Conservation (phyloP, 306 rosid species). For the Prosopis cineraria region DNA sequence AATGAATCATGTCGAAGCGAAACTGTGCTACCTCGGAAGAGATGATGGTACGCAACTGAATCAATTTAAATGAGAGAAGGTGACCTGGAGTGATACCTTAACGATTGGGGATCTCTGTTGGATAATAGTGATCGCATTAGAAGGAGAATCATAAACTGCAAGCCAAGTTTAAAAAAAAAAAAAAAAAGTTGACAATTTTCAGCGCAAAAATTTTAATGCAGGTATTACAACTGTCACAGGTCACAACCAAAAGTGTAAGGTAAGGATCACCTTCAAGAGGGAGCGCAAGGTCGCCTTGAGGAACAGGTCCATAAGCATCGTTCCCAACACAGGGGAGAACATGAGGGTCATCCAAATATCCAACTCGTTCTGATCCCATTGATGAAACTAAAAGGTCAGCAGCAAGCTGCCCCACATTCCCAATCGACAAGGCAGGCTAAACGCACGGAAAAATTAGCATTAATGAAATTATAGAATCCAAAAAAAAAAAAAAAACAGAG, state of each 20-base stretch:
- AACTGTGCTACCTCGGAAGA: constrained; percentile 7
- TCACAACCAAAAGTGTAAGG: constrained; percentile 7
- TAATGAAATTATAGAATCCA: not conserved
- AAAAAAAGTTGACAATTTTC: not conserved
- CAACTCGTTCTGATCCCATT: constrained; percentile 68
- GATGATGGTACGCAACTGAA: not conserved
- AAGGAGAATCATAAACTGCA: constrained; percentile 79
- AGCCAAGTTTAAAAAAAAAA: constrained; percentile 14
- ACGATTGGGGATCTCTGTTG: constrained; percentile 94
- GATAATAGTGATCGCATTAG: constrained; percentile 60
- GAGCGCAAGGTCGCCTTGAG: constrained; percentile 82
- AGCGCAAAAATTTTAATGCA: not conserved
- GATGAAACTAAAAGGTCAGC: constrained; percentile 79
- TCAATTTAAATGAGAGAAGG: not conserved
- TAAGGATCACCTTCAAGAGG: constrained; percentile 81
- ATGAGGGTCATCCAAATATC: constrained; percentile 74
- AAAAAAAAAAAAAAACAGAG: not conserved
- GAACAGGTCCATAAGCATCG: constrained; percentile 81
- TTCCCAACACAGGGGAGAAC: constrained; percentile 94
- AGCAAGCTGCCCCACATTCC: constrained; percentile 89
- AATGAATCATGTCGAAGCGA: constrained; percentile 3
- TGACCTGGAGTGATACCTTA: constrained; percentile 37
- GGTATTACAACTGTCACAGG: not conserved
- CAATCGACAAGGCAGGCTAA: constrained; percentile 89
- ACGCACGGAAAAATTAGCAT: constrained; percentile 18